Conservation (phyloP, 768 basidiomycete species). For the Trametes cubensis region DNA sequence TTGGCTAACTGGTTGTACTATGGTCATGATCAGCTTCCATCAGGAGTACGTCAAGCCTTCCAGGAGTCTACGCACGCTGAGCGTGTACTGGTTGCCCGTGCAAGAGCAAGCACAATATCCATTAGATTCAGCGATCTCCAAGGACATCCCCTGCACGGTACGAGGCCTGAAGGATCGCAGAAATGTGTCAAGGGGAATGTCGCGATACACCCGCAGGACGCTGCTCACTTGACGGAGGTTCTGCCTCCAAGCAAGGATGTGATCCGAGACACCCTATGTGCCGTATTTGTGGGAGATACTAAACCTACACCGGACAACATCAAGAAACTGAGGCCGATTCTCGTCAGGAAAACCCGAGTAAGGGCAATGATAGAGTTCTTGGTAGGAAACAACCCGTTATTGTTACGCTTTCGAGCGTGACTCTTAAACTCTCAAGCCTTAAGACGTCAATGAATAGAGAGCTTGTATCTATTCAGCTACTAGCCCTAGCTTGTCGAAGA, state of each 20-base stretch:
- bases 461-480: too few relatives aligned
- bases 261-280: neutral
- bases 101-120: neutral
- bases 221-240: neutral
- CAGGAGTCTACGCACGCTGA: neutral
- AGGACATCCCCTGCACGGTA: neutral
- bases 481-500: too few relatives aligned
- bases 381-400: neutral
- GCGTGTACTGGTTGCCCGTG: neutral
- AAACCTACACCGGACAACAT: neutral
- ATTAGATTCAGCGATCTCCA: neutral
- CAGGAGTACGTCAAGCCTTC: constrained; percentile 8
- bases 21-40: constrained; percentile 17
- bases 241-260: neutral
- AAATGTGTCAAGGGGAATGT: neutral
- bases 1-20: constrained; percentile 29
- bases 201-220: neutral
- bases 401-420: too few relatives aligned
- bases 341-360: neutral
- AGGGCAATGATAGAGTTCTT: neutral
- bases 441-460: too few relatives aligned
- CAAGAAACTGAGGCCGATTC: neutral
- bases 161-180: neutral
- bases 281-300: neutral
- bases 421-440: too few relatives aligned